Percentiles rank a stretch among this genome's conserved stretches.
Evolutionary conservation across 225 moss, liverwort and hornwort species (phyloP).

Genomic region (Polytrichum formosum): DNA sequence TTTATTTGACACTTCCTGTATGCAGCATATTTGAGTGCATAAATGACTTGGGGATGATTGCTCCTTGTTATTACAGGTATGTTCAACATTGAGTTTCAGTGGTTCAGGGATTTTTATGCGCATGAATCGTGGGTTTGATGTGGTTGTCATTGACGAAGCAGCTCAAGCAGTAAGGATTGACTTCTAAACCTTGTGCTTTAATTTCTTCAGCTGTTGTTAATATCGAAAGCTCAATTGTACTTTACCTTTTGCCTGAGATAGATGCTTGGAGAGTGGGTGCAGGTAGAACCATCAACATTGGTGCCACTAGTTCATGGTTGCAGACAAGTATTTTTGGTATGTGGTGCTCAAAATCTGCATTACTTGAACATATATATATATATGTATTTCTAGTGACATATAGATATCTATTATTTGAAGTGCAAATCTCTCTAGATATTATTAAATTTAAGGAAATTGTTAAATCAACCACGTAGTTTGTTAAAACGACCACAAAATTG

Average conservation of each 20-base stretch:
- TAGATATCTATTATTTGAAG: too few relatives aligned
- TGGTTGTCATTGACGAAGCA: conserved; percentile 98
- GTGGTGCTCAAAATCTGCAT: conserved; percentile 13
- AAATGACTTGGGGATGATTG: neutral
- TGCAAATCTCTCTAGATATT: too few relatives aligned
- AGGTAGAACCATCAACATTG: conserved; percentile 99
- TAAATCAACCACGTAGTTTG: too few relatives aligned
- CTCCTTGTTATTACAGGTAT: conserved; percentile 59
- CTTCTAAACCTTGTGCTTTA: conserved; percentile 4
- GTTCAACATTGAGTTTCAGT: conserved; percentile 98
- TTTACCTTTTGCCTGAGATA: neutral
- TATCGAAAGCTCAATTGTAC: too few relatives aligned
- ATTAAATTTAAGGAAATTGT: too few relatives aligned
- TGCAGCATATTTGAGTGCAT: too few relatives aligned
- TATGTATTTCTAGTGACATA: too few relatives aligned
- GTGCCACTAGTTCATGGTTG: conserved; percentile 97
- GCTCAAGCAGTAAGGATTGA: conserved; percentile 86
- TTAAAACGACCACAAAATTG: too few relatives aligned
- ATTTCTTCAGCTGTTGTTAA: neutral
- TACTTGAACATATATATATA: too few relatives aligned
- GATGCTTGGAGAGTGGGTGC: conserved; percentile 22
- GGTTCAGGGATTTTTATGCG: conserved; percentile 95
- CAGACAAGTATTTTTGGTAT: conserved; percentile 95
- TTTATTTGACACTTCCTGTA: neutral
- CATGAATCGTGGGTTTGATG: conserved; percentile 99